phyloP scores from a whole-genome alignment of 2,329 filamentous ascomycete species.

The Hypomyces perniciosus region DNA sequence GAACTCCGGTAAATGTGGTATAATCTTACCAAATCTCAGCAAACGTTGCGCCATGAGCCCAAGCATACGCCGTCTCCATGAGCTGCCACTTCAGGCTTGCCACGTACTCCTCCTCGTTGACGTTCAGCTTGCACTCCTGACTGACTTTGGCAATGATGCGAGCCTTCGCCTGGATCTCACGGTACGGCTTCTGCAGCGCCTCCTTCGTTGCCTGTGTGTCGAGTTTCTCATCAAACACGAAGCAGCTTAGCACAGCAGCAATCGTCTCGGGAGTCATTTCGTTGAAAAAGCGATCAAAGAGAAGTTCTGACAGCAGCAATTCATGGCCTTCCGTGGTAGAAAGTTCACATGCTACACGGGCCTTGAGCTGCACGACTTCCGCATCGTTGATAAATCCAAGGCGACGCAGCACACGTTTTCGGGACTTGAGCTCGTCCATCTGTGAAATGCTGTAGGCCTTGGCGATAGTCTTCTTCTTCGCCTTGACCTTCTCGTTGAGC shows the following conservation, averaged over 20 bases:
- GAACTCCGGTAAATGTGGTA: constrained; percentile 1
- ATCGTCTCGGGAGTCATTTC: constrained; percentile 83
- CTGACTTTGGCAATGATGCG: constrained; percentile 87
- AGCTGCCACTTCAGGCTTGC: constrained; percentile 86
- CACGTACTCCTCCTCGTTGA: constrained; percentile 95
- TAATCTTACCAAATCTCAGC: constrained; percentile 82
- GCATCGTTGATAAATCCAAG: constrained; percentile 93
- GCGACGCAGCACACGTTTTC: constrained; percentile 89
- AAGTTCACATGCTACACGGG: constrained; percentile 95
- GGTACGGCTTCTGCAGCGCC: constrained; percentile 77
- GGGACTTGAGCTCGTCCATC: constrained; percentile 90
- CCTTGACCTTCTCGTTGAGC: constrained; percentile 73
- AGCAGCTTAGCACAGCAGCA: constrained; percentile 81
- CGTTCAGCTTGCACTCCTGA: constrained; percentile 83
- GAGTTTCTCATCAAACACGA: constrained; percentile 96
- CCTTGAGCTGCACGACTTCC: constrained; percentile 95
- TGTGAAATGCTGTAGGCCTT: constrained; percentile 85
- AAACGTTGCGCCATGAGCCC: constrained; percentile 87
- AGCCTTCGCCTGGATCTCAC: constrained; percentile 82
- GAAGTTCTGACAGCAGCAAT: constrained; percentile 81
- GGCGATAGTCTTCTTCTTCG: constrained; percentile 77
- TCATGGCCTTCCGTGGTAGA: constrained; percentile 88
- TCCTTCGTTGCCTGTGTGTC: constrained; percentile 73
- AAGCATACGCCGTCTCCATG: constrained; percentile 92
- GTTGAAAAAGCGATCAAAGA: constrained; percentile 98